Percentiles rank a stretch among this genome's conserved stretches.
These are phyloP conservation scores for Euphrasia arctica DNA, from an alignment of 305 asterid species.

Conservation along the genomic window DNA sequence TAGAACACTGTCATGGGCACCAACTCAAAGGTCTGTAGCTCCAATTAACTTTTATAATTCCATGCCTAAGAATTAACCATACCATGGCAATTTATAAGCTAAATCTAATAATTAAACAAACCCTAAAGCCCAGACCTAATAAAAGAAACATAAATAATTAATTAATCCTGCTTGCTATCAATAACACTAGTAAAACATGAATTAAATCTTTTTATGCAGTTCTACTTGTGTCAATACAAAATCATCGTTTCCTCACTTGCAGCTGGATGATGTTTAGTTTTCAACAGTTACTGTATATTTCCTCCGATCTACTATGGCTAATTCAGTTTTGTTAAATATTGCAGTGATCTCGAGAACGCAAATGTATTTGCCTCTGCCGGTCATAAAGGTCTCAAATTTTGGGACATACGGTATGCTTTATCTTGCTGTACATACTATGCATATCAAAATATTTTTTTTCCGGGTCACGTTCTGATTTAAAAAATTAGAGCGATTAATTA, in stretches of 20 bases:
- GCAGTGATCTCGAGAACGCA: constrained; percentile 65
- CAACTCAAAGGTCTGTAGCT: constrained; percentile 57
- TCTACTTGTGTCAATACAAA: constrained; percentile 5
- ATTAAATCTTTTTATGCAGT: constrained; percentile 9
- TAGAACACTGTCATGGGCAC: constrained; percentile 88
- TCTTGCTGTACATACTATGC: constrained; percentile 15
- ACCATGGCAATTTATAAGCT: too few species aligned
- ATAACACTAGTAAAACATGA: not conserved
- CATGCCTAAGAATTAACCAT: too few species aligned
- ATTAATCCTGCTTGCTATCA: too few species aligned
- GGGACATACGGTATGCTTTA: constrained; percentile 79
- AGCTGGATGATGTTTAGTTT: constrained; percentile 12
- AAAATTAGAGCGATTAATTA: not conserved
- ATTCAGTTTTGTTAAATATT: constrained; percentile 22
- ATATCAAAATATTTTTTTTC: too few species aligned
- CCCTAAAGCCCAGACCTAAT: too few species aligned
- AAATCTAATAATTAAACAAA: too few species aligned
- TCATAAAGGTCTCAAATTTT: constrained; percentile 73
- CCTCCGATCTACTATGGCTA: constrained; percentile 15
- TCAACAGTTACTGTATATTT: constrained; percentile 11
- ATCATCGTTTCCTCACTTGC: constrained; percentile 10
- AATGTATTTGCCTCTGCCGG: constrained; percentile 68
- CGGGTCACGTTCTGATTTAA: not conserved
- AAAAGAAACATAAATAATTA: too few species aligned
- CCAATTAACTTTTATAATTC: not conserved